phyloP scores from a whole-genome alignment of 495 filamentous ascomycete species.

The Amniculicola lignicola region DNA sequence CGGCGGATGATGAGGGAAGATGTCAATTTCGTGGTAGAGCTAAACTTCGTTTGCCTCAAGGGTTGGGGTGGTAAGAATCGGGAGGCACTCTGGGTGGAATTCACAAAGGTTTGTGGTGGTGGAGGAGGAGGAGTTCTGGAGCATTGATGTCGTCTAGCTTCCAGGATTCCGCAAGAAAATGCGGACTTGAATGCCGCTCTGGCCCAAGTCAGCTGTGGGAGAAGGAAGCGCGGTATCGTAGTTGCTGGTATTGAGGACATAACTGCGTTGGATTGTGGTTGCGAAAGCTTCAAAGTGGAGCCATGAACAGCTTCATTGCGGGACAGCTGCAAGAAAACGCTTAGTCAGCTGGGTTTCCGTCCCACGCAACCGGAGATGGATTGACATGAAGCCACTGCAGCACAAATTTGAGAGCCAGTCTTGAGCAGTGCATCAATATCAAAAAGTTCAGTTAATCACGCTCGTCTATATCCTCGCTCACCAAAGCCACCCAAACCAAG shows the following conservation, averaged over 20 bases:
- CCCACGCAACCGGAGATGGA: too few species aligned
- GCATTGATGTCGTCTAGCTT: slow-evolving; percentile 4
- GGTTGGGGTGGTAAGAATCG: not conserved
- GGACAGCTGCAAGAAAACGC: too few species aligned
- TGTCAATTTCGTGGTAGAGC: not conserved
- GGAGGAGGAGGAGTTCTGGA: not conserved
- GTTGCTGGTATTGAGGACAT: slow-evolving; percentile 11
- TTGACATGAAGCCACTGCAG: too few species aligned
- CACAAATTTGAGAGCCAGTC: too few species aligned
- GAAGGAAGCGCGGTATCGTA: slow-evolving; percentile 29
- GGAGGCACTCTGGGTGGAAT: not conserved
- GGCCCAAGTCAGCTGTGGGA: slow-evolving; percentile 24
- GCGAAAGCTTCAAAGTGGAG: too few species aligned
- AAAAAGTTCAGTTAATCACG: too few species aligned
- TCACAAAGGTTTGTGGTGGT: not conserved
- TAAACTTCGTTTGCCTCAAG: not conserved
- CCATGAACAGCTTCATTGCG: too few species aligned
- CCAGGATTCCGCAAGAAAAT: not conserved
- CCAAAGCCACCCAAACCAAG: too few species aligned
- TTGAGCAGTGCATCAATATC: too few species aligned
- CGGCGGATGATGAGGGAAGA: slow-evolving; percentile 2
- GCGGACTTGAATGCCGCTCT: slow-evolving; percentile 1
- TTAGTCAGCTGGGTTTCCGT: too few species aligned
- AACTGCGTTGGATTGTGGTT: too few species aligned
- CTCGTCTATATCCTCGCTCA: too few species aligned